Evolutionary conservation across 1,284 basidiomycete species (phyloP), one percentile per base, ranked within the genome.

Genomic region (Leccinum solheimii): DNA sequence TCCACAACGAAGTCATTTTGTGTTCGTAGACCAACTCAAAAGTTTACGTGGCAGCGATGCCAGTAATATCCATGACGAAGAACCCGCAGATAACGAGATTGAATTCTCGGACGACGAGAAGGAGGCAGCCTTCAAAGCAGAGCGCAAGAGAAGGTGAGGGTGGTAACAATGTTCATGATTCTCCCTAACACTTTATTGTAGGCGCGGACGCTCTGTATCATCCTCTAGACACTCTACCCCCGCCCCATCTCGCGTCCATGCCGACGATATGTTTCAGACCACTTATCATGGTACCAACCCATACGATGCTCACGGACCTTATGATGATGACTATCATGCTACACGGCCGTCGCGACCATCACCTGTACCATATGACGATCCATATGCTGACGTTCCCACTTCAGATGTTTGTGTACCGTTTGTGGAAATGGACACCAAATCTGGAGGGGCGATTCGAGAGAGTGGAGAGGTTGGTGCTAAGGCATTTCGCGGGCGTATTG

Each of bases 101-200:
- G 94, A 96, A 68, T 97, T 94, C 71, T 94, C 91, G 5, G 94
- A 97, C 64, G 94, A 97, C 67, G 94, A 97, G 72, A 83, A 87
- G 59, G 94, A 97, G 72, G 85, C 86, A 16, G 85, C 84, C 38
- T 82, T 86, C 68, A 90, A 83, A 72, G 80, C 82, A 57, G 79
- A 76, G 50, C 70, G 81, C 50, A 85, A 84, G 69, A 79, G 80
- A 69, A 84, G 80, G 87, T 87, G 57, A 58, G 81, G 66, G 56
- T n/a, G 5, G 36, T 34, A 19, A 23, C 16, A 32, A 48, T 48
- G 23, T 23, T 62, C 60, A 59, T 48, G 26, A 43, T 61, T 26
- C 55, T 63, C 14, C 45, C 51, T 57, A 36, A 69, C 56, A 2
- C 5, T 23, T 58, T 57, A 21, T 54, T 58, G 13, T 62, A 88